Evolutionary conservation across 164 flowering plant species (phyloP).

Genomic region (Chimonanthus salicifolius): DNA sequence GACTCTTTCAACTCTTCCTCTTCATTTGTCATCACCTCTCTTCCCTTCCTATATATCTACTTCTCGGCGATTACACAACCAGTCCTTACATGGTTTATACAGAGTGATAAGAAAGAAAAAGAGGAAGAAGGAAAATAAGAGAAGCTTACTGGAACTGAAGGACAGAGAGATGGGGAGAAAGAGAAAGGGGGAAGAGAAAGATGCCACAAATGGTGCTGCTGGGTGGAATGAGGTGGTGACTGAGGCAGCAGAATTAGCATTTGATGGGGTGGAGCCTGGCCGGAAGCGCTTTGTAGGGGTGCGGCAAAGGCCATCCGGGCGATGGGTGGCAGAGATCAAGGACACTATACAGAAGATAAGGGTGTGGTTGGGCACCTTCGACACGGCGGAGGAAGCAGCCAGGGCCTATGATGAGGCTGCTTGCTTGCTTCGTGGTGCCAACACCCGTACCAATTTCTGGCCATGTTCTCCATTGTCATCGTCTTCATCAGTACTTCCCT

Average conservation of each 20-base stretch:
- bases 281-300: constrained; percentile 43
- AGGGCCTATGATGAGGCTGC: constrained; percentile 51
- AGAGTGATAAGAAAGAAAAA: too few relatives aligned
- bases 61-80: background rate
- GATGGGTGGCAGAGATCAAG: constrained; percentile 39
- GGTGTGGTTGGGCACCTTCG: constrained; percentile 16
- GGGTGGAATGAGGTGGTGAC: constrained; percentile 24
- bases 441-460: constrained; percentile 50
- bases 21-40: background rate
- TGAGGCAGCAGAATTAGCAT: constrained; percentile 15
- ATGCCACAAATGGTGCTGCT: background rate
- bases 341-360: constrained; percentile 51
- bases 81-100: background rate
- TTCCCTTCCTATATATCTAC: background rate
- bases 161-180: constrained; percentile 21
- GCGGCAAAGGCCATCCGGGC: constrained; percentile 42
- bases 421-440: constrained; percentile 43
- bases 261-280: constrained; percentile 19
- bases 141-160: constrained; percentile 4
- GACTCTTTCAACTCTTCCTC: too few relatives aligned
- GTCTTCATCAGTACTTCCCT: constrained; percentile 32
- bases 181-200: constrained; percentile 4
- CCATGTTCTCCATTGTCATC: constrained; percentile 18
- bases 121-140: too few relatives aligned
- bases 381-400: background rate